Conservation (phyloP, 257 asterid genomes). For the Plantago major region DNA sequence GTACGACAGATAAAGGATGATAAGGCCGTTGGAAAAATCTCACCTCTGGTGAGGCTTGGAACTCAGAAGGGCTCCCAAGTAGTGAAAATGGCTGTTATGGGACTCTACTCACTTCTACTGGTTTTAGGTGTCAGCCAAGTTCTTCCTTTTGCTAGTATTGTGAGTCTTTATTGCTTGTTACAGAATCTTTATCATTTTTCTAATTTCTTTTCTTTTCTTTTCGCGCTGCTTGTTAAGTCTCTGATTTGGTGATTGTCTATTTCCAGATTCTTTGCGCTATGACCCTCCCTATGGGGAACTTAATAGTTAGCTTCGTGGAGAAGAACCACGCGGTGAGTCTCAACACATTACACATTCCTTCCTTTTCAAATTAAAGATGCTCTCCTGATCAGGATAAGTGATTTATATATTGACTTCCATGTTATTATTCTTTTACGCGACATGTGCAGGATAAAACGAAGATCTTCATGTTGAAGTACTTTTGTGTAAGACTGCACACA, state of each 20-base stretch:
- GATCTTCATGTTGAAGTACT: slow-evolving; percentile 1
- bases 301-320: slow-evolving; percentile 37
- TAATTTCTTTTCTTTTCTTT: not conserved
- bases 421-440: not conserved
- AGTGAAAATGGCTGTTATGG: slow-evolving; percentile 37
- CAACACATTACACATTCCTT: not conserved
- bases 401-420: not conserved
- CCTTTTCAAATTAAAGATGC: not conserved
- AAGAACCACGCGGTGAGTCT: slow-evolving; percentile 34
- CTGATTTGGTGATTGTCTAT: not conserved
- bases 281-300: slow-evolving; percentile 48
- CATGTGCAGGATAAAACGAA: not conserved
- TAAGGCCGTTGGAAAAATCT: slow-evolving; percentile 52
- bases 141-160: slow-evolving; percentile 52
- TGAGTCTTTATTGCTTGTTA: slow-evolving; percentile 17
- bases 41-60: slow-evolving; percentile 74
- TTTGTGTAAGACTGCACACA: not conserved
- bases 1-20: slow-evolving; percentile 44
- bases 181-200: not conserved
- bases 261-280: slow-evolving; percentile 46
- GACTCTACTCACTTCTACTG: slow-evolving; percentile 38
- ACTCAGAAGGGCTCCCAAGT: slow-evolving; percentile 36
- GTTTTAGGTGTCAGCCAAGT: slow-evolving; percentile 34
- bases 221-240: not conserved
- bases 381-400: not conserved